Evolutionary conservation across 2,329 filamentous ascomycete species (phyloP).

Genomic region (Onygenales sp.): DNA sequence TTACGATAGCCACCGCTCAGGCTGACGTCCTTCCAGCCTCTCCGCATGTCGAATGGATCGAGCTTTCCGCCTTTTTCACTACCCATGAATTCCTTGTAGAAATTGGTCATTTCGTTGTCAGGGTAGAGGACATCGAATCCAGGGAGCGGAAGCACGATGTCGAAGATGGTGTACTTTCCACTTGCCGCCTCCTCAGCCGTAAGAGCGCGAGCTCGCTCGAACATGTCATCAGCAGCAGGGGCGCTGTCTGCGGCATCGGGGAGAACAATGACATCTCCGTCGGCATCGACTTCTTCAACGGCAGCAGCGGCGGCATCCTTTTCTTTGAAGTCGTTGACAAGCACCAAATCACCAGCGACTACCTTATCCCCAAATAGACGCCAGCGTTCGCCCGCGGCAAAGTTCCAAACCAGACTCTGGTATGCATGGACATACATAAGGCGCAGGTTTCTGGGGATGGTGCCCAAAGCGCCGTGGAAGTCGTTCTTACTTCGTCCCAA

Average conservation of each 20-base stretch:
- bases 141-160: slow-evolving; percentile 84
- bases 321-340: slow-evolving; percentile 49
- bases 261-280: slow-evolving; percentile 57
- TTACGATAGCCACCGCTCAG: slow-evolving; percentile 84
- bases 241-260: slow-evolving; percentile 50
- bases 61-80: slow-evolving; percentile 66
- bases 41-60: slow-evolving; percentile 78
- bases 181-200: slow-evolving; percentile 67
- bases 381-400: slow-evolving; percentile 72
- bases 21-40: slow-evolving; percentile 77
- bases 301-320: slow-evolving; percentile 18
- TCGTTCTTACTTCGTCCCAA: slow-evolving; percentile 54
- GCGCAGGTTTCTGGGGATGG: slow-evolving; percentile 70
- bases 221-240: slow-evolving; percentile 45
- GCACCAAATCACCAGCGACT: slow-evolving; percentile 75
- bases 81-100: slow-evolving; percentile 80
- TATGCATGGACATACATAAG: slow-evolving; percentile 97
- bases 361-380: slow-evolving; percentile 62
- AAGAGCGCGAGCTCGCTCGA: slow-evolving; percentile 62
- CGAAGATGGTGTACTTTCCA: slow-evolving; percentile 71
- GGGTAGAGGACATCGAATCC: slow-evolving; percentile 88
- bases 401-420: slow-evolving; percentile 92
- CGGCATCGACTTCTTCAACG: slow-evolving; percentile 42
- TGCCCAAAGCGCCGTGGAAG: slow-evolving; percentile 69
- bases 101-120: slow-evolving; percentile 68